These are phyloP conservation scores for Penicillium maclennaniae DNA, from an alignment of 495 filamentous ascomycete genomes.

Conservation along the genomic window DNA sequence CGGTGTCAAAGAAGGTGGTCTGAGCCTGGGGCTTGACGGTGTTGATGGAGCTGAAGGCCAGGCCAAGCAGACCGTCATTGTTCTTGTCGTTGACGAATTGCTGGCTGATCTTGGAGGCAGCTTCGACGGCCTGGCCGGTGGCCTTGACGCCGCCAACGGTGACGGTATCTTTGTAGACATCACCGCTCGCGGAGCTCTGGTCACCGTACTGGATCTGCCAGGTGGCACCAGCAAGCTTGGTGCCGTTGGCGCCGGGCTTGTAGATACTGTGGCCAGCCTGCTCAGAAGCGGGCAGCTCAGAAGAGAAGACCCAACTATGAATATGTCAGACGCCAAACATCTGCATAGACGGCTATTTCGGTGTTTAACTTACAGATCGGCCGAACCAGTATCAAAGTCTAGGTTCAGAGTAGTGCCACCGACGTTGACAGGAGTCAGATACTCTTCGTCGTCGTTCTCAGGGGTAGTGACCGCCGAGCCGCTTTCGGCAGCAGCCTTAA, in stretches of 20 bases:
- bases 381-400: conserved; percentile 73
- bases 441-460: conserved; percentile 56
- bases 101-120: conserved; percentile 56
- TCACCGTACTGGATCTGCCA: conserved; percentile 76
- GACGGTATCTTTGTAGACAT: conserved; percentile 68
- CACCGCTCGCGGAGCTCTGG: conserved; percentile 58
- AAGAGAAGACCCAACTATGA: conserved; percentile 52
- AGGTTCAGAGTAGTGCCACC: conserved; percentile 61
- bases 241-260: conserved; percentile 48
- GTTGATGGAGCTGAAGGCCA: conserved; percentile 70
- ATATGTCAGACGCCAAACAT: conserved; percentile 6
- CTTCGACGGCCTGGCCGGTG: conserved; percentile 63
- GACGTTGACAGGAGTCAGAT: conserved; percentile 62
- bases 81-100: conserved; percentile 56
- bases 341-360: background rate
- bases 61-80: conserved; percentile 68
- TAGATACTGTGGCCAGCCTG: conserved; percentile 60
- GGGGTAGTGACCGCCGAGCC: conserved; percentile 53
- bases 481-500: conserved; percentile 44
- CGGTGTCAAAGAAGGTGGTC: conserved; percentile 73
- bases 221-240: conserved; percentile 47
- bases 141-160: conserved; percentile 62
- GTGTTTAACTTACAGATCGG: conserved; percentile 59
- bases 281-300: conserved; percentile 40
- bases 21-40: conserved; percentile 57